Conservation (phyloP, 352 stramenopile species). For the Globisporangium nagaii region DNA sequence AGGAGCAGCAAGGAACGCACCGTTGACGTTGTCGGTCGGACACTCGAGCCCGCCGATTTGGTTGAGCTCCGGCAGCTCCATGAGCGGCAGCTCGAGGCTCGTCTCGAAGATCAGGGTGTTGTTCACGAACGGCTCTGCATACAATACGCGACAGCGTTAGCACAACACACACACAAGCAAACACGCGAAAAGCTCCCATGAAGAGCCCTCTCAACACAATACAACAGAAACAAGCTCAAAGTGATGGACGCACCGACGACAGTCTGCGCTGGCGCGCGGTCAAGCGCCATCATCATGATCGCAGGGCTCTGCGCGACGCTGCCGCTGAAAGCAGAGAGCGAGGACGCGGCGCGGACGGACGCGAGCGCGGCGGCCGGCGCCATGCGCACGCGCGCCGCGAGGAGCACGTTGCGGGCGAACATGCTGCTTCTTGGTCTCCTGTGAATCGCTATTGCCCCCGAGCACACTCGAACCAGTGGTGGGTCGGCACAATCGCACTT, state of each 20-base stretch:
- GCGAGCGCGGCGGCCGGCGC: neutral
- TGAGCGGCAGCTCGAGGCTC: conserved; percentile 4
- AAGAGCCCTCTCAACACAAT: no score
- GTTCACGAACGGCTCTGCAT: conserved; percentile 9
- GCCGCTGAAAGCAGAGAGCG: neutral
- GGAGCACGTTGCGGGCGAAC: conserved; percentile 5
- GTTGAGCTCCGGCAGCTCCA: conserved; percentile 13
- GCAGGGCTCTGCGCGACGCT: conserved; percentile 6
- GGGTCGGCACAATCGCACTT: no score
- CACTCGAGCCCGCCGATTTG: conserved; percentile 10
- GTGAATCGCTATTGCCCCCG: no score
- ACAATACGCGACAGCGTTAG: neutral
- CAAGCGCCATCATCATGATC: conserved; percentile 11
- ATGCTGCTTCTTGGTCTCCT: conserved; percentile 2
- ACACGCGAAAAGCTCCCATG: neutral
- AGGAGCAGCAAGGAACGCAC: neutral
- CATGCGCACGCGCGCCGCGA: conserved; percentile 5
- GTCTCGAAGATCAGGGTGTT: conserved; percentile 13
- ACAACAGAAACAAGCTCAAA: neutral
- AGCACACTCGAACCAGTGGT: no score
- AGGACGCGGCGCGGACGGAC: conserved; percentile 5
- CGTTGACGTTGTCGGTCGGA: conserved; percentile 11
- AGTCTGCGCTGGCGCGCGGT: conserved; percentile 5
- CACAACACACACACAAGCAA: neutral
- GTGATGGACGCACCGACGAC: conserved; percentile 5